Percentiles rank a stretch among this genome's conserved stretches.
Evolutionary conservation across 768 basidiomycete genomes (phyloP).

Genomic region (Kwoniella heveanensis): DNA sequence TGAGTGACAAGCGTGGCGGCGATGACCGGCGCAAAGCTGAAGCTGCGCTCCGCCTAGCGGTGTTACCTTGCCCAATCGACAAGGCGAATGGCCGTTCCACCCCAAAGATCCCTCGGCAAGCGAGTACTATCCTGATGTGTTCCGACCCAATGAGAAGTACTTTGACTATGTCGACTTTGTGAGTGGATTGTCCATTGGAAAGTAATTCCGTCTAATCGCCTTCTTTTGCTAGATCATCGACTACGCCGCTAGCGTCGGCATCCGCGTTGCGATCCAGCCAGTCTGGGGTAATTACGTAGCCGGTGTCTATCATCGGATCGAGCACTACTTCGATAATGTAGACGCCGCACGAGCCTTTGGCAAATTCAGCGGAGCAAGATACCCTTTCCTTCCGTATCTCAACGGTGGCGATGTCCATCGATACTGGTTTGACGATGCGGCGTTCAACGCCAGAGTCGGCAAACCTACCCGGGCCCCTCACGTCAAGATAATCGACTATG

Average conservation of each 20-base stretch:
- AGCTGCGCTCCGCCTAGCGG: too few species aligned
- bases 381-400: constrained; percentile 29
- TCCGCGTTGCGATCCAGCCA: constrained; percentile 17
- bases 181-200: background rate
- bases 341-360: constrained; percentile 18
- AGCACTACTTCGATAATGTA: constrained; percentile 20
- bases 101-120: background rate
- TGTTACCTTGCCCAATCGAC: constrained; percentile 19
- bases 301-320: constrained; percentile 22
- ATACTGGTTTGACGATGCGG: constrained; percentile 19
- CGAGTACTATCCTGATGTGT: constrained; percentile 6
- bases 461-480: constrained; percentile 1
- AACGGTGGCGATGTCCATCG: constrained; percentile 28
- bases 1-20: constrained; percentile 8
- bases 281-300: constrained; percentile 31
- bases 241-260: constrained; percentile 19
- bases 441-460: background rate
- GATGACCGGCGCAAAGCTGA: too few species aligned
- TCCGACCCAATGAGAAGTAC: constrained; percentile 24
- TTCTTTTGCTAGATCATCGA: background rate
- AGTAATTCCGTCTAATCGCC: background rate
- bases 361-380: constrained; percentile 24
- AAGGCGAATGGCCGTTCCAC: constrained; percentile 23
- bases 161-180: constrained; percentile 27
- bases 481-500: constrained; percentile 14